These are phyloP conservation scores for Rhizopogon sp. DNA, from an alignment of 768 basidiomycete species.

Conservation along the genomic window DNA sequence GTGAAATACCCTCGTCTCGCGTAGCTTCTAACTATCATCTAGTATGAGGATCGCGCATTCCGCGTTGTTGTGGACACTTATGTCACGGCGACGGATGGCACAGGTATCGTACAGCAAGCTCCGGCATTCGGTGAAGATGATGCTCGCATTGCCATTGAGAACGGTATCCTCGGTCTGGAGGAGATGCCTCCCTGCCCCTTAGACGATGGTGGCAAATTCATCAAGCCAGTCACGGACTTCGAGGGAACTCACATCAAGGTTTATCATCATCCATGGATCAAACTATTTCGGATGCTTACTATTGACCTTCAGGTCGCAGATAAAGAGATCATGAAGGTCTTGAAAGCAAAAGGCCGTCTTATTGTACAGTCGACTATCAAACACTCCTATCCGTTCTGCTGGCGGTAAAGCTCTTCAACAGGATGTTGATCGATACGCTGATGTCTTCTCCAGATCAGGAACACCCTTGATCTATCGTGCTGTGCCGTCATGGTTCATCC, in stretches of 20 bases:
- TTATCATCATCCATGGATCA: conserved; percentile 11
- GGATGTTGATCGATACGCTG: neutral
- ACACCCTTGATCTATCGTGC: conserved; percentile 96
- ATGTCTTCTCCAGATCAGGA: conserved; percentile 56
- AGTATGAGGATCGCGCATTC: conserved; percentile 93
- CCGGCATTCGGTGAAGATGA: conserved; percentile 99
- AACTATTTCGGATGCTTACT: neutral
- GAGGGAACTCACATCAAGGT: conserved; percentile 88
- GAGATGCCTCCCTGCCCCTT: conserved; percentile 97
- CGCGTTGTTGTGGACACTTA: conserved; percentile 87
- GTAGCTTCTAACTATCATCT: neutral
- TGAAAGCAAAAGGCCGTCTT: conserved; percentile 84
- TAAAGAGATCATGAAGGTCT: conserved; percentile 84
- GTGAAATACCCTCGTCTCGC: conserved; percentile 10
- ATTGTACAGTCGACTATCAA: conserved; percentile 82
- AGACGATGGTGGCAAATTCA: conserved; percentile 86
- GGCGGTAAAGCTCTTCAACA: conserved; percentile 53
- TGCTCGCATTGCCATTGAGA: conserved; percentile 84
- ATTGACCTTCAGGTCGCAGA: conserved; percentile 69
- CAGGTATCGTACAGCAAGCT: conserved; percentile 98
- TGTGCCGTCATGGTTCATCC: conserved; percentile 94
- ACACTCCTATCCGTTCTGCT: conserved; percentile 97
- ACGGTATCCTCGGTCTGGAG: conserved; percentile 78
- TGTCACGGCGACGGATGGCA: conserved; percentile 90
- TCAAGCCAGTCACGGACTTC: conserved; percentile 86